These are phyloP conservation scores for Pugionium cornutum DNA, from an alignment of 345 rosid genomes.

Conservation along the genomic window DNA sequence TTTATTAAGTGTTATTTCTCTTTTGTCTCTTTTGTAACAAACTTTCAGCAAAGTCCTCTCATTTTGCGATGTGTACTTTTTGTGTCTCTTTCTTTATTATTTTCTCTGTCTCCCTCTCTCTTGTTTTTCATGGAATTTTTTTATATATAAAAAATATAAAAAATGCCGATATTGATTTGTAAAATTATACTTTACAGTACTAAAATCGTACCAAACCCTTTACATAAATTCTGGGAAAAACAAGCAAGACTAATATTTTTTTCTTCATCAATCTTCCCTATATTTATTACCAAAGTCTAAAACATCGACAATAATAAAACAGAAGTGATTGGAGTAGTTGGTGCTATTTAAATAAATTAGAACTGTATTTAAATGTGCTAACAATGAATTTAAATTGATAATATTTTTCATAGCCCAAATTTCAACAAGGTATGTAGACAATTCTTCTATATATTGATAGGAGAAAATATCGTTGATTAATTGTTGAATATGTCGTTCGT, in stretches of 20 bases:
- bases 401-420: no score
- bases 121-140: not conserved
- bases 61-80: constrained; percentile 32
- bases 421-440: no score
- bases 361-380: no score
- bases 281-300: constrained; percentile 12
- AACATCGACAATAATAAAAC: not conserved
- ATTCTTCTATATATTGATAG: no score
- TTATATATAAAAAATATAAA: not conserved
- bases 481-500: no score
- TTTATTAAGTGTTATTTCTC: not conserved
- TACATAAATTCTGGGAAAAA: not conserved
- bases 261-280: not conserved
- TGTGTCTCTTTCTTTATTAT: constrained; percentile 23
- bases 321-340: constrained; percentile 1
- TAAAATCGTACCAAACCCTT: constrained; percentile 16
- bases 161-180: not conserved
- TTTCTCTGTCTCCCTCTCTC: constrained; percentile 1
- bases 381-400: no score
- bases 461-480: no score
- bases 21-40: constrained; percentile 37
- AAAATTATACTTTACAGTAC: constrained; percentile 21
- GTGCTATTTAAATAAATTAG: not conserved
- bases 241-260: not conserved
- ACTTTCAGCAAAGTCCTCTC: constrained; percentile 36